These are phyloP conservation scores for Aspergillus amoenus DNA, from an alignment of 2,329 filamentous ascomycete genomes.

Conservation along the genomic window DNA sequence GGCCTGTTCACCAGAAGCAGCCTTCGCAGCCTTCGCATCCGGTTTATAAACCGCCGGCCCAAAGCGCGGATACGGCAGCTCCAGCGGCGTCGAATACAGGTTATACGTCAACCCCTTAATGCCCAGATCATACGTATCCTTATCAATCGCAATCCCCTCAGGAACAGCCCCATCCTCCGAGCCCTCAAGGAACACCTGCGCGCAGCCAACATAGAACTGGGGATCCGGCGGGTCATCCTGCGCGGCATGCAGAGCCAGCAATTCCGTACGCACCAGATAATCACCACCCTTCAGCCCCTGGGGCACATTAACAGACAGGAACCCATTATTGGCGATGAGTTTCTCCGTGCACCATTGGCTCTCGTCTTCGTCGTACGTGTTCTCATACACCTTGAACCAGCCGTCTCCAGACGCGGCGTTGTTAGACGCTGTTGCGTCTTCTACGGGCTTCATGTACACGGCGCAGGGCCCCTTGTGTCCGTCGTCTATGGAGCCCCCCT, in stretches of 20 bases:
- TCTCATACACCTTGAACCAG: constrained; percentile 78
- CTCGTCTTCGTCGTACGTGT: constrained; percentile 59
- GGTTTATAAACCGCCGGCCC: constrained; percentile 58
- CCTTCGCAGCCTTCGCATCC: neutral
- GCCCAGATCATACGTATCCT: constrained; percentile 54
- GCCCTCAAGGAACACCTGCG: constrained; percentile 65
- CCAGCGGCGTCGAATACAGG: constrained; percentile 56
- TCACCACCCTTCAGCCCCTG: constrained; percentile 61
- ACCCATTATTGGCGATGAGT: constrained; percentile 63
- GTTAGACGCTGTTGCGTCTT: constrained; percentile 51
- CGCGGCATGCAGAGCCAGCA: constrained; percentile 67
- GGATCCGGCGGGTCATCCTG: constrained; percentile 54
- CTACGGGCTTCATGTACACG: constrained; percentile 71
- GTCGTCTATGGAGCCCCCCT: constrained; percentile 57
- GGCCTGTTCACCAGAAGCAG: constrained; percentile 7
- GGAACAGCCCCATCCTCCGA: constrained; percentile 48
- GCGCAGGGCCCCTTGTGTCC: constrained; percentile 69
- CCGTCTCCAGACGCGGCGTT: constrained; percentile 62
- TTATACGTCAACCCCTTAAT: constrained; percentile 63
- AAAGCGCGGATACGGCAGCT: constrained; percentile 58
- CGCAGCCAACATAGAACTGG: constrained; percentile 74
- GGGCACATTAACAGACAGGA: constrained; percentile 64
- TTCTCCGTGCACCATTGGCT: constrained; percentile 69
- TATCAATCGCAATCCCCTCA: constrained; percentile 63
- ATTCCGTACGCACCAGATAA: constrained; percentile 71